A percentile compares a stretch with the other conserved stretches of the same genome.
Evolutionary conservation across 176 grass and related monocot genomes (phyloP).

Genomic region (Pharus latifolius): DNA sequence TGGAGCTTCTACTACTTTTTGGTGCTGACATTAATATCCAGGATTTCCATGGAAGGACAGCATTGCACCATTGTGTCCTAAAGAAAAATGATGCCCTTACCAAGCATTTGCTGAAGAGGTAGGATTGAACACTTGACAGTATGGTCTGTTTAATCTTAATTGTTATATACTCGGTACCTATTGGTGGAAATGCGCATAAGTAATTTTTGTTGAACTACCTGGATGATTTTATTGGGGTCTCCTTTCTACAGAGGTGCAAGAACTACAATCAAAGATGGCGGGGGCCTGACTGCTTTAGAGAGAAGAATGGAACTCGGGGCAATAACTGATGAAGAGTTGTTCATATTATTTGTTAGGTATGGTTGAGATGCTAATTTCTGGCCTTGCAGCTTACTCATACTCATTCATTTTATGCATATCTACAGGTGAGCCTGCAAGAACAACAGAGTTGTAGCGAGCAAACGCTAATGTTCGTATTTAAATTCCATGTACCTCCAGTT

Average conservation of each 20-base stretch:
- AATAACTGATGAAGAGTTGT: constrained; percentile 89
- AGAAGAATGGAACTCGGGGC: constrained; percentile 98
- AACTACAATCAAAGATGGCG: constrained; percentile 77
- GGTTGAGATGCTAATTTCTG: neutral
- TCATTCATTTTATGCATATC: neutral
- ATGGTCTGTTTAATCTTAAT: neutral
- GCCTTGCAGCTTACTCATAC: neutral
- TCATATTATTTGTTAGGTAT: constrained; percentile 81
- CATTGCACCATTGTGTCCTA: constrained; percentile 81
- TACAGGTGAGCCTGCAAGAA: constrained; percentile 32
- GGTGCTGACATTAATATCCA: constrained; percentile 82
- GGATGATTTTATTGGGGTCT: neutral
- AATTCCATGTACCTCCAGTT: constrained; percentile 1
- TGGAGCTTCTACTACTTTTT: constrained; percentile 81
- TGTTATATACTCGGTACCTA: neutral
- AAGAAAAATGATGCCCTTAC: constrained; percentile 73
- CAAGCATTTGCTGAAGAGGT: constrained; percentile 90
- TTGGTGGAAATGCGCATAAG: neutral
- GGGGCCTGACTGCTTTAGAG: constrained; percentile 80
- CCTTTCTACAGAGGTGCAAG: constrained; percentile 55
- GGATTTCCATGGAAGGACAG: constrained; percentile 85
- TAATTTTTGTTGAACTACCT: neutral
- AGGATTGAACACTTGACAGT: neutral
- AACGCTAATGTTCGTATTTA: constrained; percentile 11
- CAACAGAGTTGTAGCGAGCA: constrained; percentile 17